Evolutionary conservation across 176 grass and related monocot genomes (phyloP), one percentile per base, ranked within the genome.

Genomic region (Paspalum vaginatum): DNA sequence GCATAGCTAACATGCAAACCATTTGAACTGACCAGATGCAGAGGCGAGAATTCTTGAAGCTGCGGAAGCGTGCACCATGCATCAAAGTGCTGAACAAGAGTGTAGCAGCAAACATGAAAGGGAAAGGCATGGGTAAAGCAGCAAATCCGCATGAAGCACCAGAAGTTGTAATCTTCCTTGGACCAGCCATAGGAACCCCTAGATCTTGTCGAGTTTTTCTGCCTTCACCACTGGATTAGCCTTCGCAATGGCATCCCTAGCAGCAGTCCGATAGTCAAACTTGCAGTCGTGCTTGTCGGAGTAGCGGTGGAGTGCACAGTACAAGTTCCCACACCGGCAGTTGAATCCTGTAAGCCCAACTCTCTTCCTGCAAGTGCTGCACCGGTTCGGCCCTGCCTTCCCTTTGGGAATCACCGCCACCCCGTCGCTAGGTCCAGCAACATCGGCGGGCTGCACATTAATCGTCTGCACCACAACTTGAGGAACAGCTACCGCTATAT

Each of bases 121-220:
- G 65, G 77, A 74, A 83, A 79, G 67, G 86, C 86, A 84, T 74
- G 80, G 80, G 71, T 77, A 60, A 61, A 73, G 85, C 82, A 85
- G 56, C 87, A 65, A 58, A 72, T 79, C 64, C 7, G 21, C n/a
- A 42, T 43, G 43, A 79, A 65, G 56, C 63, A 71, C 46, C n/a
- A 18, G 25, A 59, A 56, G 49, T 70, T 65, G 65, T 9, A 22
- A 75, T 8, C 41, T 21, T 85, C 63, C 32, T 40, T 46, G 20
- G 10, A 21, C 76, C 71, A 81, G 50, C 60, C 66, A 0, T 65
- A 21, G 11, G 40, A 61, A 32, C 21, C 41, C 74, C 74, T 98
- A 98, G 67, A 98, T 98, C 79, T 98, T 98, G 81, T 95, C 92
- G 16, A 98, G 92, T 56, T 98, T 98, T 69, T 98, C 96, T 6